phyloP scores from a whole-genome alignment of 2,329 filamentous ascomycete species.

The Pseudogymnoascus sp. region DNA sequence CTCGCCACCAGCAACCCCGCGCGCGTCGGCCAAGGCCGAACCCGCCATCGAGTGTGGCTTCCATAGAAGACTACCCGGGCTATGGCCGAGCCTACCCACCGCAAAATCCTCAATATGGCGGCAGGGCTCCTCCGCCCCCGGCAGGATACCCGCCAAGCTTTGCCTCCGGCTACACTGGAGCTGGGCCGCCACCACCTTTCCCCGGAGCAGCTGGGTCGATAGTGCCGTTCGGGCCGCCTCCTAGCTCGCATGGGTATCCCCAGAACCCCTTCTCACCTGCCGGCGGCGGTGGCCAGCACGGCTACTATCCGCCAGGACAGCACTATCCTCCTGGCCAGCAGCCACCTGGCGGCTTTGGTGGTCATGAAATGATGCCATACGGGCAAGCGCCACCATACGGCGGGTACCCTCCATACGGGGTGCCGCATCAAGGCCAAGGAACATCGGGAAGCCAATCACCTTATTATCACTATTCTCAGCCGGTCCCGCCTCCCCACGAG shows the following conservation, averaged over 20 bases:
- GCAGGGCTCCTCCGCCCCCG: constrained; percentile 18
- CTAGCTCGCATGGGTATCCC: constrained; percentile 22
- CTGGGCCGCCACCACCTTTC: constrained; percentile 26
- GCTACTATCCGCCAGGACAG: constrained; percentile 23
- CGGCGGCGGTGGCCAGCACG: constrained; percentile 11
- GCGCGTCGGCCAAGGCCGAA: constrained; percentile 41
- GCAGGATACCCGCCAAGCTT: constrained; percentile 27
- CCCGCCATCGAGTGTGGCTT: constrained; percentile 57
- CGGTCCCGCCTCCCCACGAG: constrained; percentile 15
- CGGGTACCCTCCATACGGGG: constrained; percentile 15
- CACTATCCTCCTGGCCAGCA: constrained; percentile 21
- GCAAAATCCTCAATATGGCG: constrained; percentile 25
- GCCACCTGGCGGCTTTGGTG: constrained; percentile 18
- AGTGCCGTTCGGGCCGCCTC: constrained; percentile 24
- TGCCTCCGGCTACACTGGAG: constrained; percentile 20
- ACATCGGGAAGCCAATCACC: constrained; percentile 23
- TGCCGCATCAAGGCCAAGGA: constrained; percentile 8
- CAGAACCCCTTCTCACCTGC: constrained; percentile 27
- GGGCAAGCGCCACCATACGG: constrained; percentile 8
- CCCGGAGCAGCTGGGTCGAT: constrained; percentile 24
- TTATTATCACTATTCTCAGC: constrained; percentile 14
- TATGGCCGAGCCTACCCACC: constrained; percentile 36
- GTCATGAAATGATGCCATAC: constrained; percentile 17
- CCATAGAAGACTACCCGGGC: constrained; percentile 53
- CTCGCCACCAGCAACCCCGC: constrained; percentile 31